Base-by-base conservation (phyloP, 768 basidiomycete species). In the Boletales sp. region DNA sequence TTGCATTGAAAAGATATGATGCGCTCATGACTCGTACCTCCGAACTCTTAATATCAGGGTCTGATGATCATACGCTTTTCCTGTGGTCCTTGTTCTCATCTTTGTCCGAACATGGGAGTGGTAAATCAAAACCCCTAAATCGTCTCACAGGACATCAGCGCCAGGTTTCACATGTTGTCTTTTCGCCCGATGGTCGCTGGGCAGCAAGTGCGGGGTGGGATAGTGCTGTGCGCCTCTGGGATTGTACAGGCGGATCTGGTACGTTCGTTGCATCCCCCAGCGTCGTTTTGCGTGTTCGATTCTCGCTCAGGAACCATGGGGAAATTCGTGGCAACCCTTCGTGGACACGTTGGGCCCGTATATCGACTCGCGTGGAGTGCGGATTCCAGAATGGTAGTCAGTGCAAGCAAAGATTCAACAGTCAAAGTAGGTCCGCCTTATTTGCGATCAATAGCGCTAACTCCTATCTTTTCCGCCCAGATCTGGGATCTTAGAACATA, bases 61-160 rank as follows among this genome's bases (percentile, higher is more conserved):
- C 94, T 4, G 94, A 99, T 66, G 95, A 99, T 67, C 95, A 97
- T 68, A 99, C 95, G 0, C 82, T 97, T 43, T 97, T 94, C 80
- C 80, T 99, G 12, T 97, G 94, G 95, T 87, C 91, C 30, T 74
- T 85, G 37, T 88, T 92, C 74, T 75, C 83, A 17, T 73, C 75
- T 27, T 17, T 10, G 11, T 58, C 72, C 40, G 55, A 59, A 30
- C 47, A 66, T 9, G 61, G 39, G 34, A 69, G 69, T 17, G 74
- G 77, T 10, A 82, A 79, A 61, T 76, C 79, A 34, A 90, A 89
- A 58, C 87, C 88, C 5, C 50, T 85, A 15, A 80, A 90, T 8
- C 79, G 95, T 14, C 72, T 97, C 15, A 94, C 91, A 3, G 95
- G 95, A 1, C 95, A 99, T 70, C 95, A 98, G 66, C 83, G 92